A percentile compares a stretch with the other conserved stretches of the same genome.
phyloP scores from a whole-genome alignment of 106 monocot genomes.

The Iris macrosiphon region DNA sequence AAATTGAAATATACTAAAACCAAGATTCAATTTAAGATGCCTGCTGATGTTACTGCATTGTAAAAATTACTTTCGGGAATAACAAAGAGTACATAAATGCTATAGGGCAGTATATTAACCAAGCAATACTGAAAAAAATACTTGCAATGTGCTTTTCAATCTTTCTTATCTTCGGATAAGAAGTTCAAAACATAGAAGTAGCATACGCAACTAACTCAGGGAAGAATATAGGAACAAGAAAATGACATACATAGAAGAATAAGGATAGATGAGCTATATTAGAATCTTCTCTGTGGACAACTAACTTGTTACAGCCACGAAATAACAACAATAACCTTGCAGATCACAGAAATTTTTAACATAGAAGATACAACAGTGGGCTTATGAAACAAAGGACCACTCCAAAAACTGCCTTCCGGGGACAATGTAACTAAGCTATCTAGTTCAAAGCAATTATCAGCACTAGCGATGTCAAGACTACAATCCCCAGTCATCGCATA shows the following conservation, averaged over 20 bases:
- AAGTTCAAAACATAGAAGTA: neutral
- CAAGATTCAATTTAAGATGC: neutral
- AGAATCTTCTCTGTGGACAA: neutral
- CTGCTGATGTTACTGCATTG: conserved; percentile 5
- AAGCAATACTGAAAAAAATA: conserved; percentile 2
- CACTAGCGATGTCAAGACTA: neutral
- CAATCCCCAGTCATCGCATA: conserved; percentile 3
- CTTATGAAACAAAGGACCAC: neutral
- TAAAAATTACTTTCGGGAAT: neutral
- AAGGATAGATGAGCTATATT: no score
- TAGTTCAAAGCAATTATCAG: no score
- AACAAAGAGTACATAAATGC: no score
- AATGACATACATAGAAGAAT: neutral
- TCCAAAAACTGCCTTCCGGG: no score
- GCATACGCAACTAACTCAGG: neutral
- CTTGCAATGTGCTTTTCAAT: neutral
- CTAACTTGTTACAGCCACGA: no score
- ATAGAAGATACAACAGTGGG: no score
- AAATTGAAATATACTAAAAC: no score
- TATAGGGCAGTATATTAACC: neutral
- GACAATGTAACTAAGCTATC: no score
- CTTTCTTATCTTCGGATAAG: neutral
- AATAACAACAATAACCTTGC: no score
- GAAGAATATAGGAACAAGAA: conserved; percentile 2
- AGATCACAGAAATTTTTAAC: no score